Conservation (phyloP, 345 rosid genomes). For the Litchi chinensis region DNA sequence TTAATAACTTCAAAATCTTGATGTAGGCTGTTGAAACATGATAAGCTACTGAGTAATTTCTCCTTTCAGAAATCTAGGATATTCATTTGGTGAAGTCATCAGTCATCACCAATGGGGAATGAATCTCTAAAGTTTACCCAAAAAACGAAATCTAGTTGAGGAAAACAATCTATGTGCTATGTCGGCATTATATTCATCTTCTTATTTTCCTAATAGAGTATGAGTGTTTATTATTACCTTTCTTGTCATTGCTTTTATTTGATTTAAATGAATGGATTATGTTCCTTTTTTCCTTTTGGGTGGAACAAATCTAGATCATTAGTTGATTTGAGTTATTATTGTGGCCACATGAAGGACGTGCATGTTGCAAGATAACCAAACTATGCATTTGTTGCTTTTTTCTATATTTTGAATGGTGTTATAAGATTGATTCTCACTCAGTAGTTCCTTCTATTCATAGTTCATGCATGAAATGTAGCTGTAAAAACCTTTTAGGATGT, state of each 20-base stretch:
- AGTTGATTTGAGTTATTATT: background rate
- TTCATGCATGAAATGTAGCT: background rate
- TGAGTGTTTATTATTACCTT: background rate
- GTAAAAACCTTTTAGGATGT: background rate
- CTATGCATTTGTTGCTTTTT: background rate
- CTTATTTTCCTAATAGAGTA: background rate
- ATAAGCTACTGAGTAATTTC: background rate
- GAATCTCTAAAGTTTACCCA: background rate
- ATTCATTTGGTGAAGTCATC: background rate
- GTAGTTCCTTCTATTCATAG: background rate
- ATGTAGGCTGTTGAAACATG: background rate
- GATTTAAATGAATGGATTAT: background rate
- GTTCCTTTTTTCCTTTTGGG: background rate
- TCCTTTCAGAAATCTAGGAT: background rate
- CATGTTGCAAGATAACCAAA: background rate
- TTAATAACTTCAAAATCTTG: background rate
- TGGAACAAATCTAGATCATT: background rate
- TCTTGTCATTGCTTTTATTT: background rate
- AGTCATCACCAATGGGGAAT: background rate
- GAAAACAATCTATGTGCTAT: background rate
- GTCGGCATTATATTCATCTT: background rate
- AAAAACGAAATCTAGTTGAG: background rate
- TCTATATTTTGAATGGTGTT: background rate
- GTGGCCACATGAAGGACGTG: background rate
- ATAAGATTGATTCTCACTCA: constrained; percentile 3